Percentiles rank a stretch among this genome's conserved stretches.
Evolutionary conservation across 306 rosid genomes (phyloP).

Genomic region (Medicago arabica): DNA sequence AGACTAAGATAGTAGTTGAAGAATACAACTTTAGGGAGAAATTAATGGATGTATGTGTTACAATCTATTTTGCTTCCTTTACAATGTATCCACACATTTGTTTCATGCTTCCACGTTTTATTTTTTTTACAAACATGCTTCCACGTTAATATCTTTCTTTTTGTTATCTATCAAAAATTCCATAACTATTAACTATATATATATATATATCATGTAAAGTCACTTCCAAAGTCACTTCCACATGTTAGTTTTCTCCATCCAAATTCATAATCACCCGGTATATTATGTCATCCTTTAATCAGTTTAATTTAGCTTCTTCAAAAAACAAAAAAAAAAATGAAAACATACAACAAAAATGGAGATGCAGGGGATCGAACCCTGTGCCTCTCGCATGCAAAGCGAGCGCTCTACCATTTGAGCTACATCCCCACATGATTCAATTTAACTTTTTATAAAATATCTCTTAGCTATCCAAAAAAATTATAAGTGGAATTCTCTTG

Average conservation of each 20-base stretch:
- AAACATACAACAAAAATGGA: conserved; percentile 42
- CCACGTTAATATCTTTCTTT: conserved; percentile 12
- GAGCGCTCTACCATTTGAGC: conserved; percentile 98
- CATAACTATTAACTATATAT: too few relatives aligned
- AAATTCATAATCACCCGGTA: neutral
- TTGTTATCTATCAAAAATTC: too few relatives aligned
- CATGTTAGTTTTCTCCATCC: neutral
- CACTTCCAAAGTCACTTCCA: neutral
- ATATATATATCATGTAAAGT: too few relatives aligned
- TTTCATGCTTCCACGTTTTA: conserved; percentile 36
- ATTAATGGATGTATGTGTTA: conserved; percentile 38
- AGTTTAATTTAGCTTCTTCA: too few relatives aligned
- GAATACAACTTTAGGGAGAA: conserved; percentile 49
- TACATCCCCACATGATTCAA: conserved; percentile 63
- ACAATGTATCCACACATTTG: conserved; percentile 43
- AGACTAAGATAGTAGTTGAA: conserved; percentile 49
- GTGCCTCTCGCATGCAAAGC: conserved; percentile 98
- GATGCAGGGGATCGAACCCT: conserved; percentile 97
- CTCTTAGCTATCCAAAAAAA: neutral
- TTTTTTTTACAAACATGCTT: conserved; percentile 19
- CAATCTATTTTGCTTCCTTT: conserved; percentile 29
- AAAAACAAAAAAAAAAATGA: too few relatives aligned
- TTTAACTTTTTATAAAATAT: neutral
- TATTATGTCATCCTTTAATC: too few relatives aligned
- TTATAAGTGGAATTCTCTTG: neutral